phyloP scores from a whole-genome alignment of 2,329 filamentous ascomycete species.

The Rosellinia necatrix region DNA sequence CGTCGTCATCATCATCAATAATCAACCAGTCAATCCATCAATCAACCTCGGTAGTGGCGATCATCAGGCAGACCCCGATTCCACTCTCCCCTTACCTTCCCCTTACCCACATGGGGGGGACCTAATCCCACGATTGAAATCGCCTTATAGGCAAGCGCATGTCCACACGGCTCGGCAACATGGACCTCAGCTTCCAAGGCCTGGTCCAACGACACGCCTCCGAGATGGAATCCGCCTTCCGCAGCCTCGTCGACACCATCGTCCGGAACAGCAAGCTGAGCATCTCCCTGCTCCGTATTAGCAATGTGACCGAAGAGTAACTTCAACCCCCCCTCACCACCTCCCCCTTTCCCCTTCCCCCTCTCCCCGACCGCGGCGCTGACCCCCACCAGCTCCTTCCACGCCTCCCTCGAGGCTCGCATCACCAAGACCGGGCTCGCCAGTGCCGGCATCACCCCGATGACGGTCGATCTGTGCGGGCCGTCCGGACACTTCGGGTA shows the following conservation, averaged over 20 bases:
- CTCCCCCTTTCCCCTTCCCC: neutral
- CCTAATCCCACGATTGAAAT: slow-evolving; percentile 1
- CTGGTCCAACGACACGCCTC: slow-evolving; percentile 23
- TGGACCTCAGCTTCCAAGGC: slow-evolving; percentile 28
- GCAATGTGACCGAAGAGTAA: slow-evolving; percentile 38
- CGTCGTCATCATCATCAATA: neutral
- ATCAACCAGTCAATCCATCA: neutral
- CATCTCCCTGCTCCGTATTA: slow-evolving; percentile 35
- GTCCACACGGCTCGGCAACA: neutral
- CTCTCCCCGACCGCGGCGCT: neutral
- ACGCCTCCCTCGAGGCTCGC: slow-evolving; percentile 33
- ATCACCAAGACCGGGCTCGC: slow-evolving; percentile 31
- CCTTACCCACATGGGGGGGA: neutral
- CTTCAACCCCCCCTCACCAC: slow-evolving; percentile 16
- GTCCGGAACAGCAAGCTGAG: slow-evolving; percentile 31
- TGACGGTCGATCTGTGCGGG: slow-evolving; percentile 23
- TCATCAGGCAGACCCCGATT: neutral
- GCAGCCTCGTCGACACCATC: slow-evolving; percentile 28
- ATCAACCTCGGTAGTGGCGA: slow-evolving; percentile 3
- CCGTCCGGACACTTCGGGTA: slow-evolving; percentile 31
- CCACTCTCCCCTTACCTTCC: neutral
- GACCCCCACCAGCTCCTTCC: slow-evolving; percentile 30
- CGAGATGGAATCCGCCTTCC: slow-evolving; percentile 34
- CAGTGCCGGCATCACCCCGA: slow-evolving; percentile 13
- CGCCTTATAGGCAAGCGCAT: neutral